phyloP scores from a whole-genome alignment of 106 monocot genomes.

The Gastrodia elata region DNA sequence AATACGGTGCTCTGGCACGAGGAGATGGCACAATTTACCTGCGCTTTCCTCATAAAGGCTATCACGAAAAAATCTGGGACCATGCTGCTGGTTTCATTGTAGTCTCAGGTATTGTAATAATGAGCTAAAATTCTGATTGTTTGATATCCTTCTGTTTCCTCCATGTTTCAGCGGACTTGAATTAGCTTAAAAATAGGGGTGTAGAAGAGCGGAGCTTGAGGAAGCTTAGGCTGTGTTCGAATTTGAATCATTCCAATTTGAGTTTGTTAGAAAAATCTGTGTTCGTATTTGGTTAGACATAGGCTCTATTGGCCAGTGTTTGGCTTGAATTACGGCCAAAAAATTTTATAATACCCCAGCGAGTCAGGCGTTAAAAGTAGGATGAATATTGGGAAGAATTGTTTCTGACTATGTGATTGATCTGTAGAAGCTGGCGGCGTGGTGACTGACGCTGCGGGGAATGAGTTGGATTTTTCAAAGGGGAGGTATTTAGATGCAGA shows the following conservation, averaged over 20 bases:
- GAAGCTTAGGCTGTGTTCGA: too few relatives aligned
- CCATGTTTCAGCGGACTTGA: neutral
- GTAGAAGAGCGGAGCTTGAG: neutral
- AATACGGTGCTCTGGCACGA: slow-evolving; percentile 88
- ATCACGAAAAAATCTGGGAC: slow-evolving; percentile 98
- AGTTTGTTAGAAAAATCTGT: neutral
- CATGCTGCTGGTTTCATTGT: slow-evolving; percentile 97
- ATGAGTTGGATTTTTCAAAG: slow-evolving; percentile 85
- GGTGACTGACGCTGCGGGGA: slow-evolving; percentile 82
- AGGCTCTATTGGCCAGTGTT: too few relatives aligned
- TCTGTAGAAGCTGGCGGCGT: slow-evolving; percentile 91
- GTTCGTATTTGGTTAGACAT: too few relatives aligned
- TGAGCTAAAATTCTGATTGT: neutral
- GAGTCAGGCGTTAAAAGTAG: too few relatives aligned
- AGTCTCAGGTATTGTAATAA: slow-evolving; percentile 69
- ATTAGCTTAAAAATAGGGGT: neutral
- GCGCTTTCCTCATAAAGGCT: slow-evolving; percentile 86
- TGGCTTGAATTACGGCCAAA: too few relatives aligned
- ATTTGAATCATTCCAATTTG: too few relatives aligned
- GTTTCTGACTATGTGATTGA: too few relatives aligned
- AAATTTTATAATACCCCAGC: too few relatives aligned
- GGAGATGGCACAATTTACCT: slow-evolving; percentile 97
- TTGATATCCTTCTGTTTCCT: neutral
- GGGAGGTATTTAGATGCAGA: slow-evolving; percentile 86
- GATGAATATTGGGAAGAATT: too few relatives aligned